phyloP scores from a whole-genome alignment of 2,329 filamentous ascomycete genomes.

The Lecanicillium sp. region DNA sequence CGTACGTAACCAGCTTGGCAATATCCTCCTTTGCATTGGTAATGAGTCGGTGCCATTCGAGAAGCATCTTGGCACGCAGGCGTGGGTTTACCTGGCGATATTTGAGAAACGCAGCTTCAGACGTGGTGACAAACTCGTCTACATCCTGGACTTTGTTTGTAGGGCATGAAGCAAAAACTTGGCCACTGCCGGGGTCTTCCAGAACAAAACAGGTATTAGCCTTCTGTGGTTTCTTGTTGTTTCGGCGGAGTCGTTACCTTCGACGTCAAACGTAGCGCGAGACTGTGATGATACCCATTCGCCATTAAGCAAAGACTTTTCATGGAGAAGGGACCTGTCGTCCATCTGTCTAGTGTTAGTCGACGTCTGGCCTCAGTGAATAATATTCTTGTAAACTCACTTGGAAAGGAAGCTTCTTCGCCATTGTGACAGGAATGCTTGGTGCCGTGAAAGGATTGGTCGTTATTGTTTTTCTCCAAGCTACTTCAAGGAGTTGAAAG shows the following conservation, averaged over 20 bases:
- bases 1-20: constrained; percentile 30
- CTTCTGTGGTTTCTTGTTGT: background rate
- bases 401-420: too few species aligned
- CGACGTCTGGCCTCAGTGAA: too few species aligned
- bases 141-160: background rate
- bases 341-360: background rate
- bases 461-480: too few species aligned
- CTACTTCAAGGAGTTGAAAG: too few species aligned
- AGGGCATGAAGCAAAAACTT: background rate
- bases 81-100: constrained; percentile 18
- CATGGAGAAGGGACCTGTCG: background rate
- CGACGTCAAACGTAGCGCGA: background rate
- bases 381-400: too few species aligned
- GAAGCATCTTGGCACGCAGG: constrained; percentile 24
- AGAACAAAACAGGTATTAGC: background rate
- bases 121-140: background rate
- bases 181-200: background rate
- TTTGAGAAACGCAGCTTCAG: background rate
- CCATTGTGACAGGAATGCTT: too few species aligned
- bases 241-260: background rate
- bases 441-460: too few species aligned
- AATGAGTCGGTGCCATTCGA: constrained; percentile 28
- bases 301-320: background rate
- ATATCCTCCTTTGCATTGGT: constrained; percentile 25
- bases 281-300: background rate